Base-by-base conservation (phyloP, 2,329 filamentous ascomycete genomes). In the Epichloe hybrida region DNA sequence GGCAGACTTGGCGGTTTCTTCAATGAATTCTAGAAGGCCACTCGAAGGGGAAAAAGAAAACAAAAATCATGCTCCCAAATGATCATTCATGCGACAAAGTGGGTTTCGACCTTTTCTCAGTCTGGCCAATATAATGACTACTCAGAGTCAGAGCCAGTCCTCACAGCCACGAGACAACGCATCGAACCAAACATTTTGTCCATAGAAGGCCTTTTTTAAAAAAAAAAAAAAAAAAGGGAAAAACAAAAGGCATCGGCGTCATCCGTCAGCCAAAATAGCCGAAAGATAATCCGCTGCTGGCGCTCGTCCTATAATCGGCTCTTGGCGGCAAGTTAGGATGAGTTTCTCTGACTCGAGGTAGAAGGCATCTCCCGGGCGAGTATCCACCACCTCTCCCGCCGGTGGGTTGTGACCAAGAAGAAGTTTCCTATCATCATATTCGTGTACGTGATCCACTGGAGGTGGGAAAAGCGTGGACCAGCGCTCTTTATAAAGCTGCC, bases 321-420 rank as follows among this genome's bases (percentile, higher is more conserved):
- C 47, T 49, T 42, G 17, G 39, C 38, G 39, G 27, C 21, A 17
- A 31, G 17, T 5, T 34, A 17, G 11, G 15, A 31, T 41, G n/a
- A 31, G 15, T 20, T 46, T 50, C 35, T 44, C 15, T 50, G 36
- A 46, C 35, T 27, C 27, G 27, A 27, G 27, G 27, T 27, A 27
- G 7, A 27, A 27, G 27, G 27, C 27, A 27, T 27, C 27, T 27
- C 27, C 36, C 15, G 36, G 23, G 35, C 4, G 11, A 17, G 34
- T 43, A 50, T 41, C 48, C 48, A 50, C 41, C 27, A n/a, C 11
- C 13, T 49, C 38, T 23, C 39, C 39, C 38, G 15, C 15, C 31
- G 39, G 21, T 39, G 38, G 27, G 27, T 43, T 49, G 36, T 49
- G 17, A 38, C 23, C 40, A 44, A 50, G 35, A 34, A 31, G 8